These are phyloP conservation scores for Aspergillus thermomutatus DNA, from an alignment of 2,329 filamentous ascomycete species.

Conservation along the genomic window DNA sequence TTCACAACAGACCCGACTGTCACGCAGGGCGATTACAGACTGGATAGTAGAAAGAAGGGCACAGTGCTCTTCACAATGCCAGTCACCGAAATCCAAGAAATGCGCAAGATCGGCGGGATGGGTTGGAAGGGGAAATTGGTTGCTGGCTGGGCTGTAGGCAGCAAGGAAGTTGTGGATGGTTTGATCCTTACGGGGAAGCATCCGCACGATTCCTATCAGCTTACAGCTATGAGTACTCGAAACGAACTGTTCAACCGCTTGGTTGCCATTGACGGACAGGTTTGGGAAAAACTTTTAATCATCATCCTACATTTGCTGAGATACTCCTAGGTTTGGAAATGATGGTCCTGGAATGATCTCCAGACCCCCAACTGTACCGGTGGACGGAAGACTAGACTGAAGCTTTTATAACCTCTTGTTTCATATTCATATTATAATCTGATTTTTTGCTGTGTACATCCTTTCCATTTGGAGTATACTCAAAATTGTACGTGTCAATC, in stretches of 20 bases:
- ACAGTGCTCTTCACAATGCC: slow-evolving; percentile 65
- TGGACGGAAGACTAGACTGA: neutral
- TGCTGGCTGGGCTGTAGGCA: slow-evolving; percentile 71
- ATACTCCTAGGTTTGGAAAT: slow-evolving; percentile 23
- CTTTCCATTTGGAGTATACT: neutral
- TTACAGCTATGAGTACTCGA: slow-evolving; percentile 68
- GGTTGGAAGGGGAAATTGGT: slow-evolving; percentile 82
- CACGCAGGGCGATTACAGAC: slow-evolving; percentile 37
- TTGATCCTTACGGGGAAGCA: slow-evolving; percentile 61
- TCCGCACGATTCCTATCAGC: slow-evolving; percentile 50
- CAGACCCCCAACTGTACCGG: neutral
- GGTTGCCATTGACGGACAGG: slow-evolving; percentile 72
- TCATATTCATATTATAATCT: too few species aligned
- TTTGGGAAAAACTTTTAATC: slow-evolving; percentile 72
- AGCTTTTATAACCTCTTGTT: neutral
- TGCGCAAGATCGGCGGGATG: slow-evolving; percentile 75
- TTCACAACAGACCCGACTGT: slow-evolving; percentile 52
- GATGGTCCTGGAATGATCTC: neutral
- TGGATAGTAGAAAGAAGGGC: slow-evolving; percentile 47
- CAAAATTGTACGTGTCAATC: neutral
- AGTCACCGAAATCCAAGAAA: slow-evolving; percentile 65
- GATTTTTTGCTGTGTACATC: too few species aligned
- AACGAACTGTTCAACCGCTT: slow-evolving; percentile 81
- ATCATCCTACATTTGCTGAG: slow-evolving; percentile 13
- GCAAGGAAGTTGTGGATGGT: slow-evolving; percentile 70